Evolutionary conservation across 768 basidiomycete species (phyloP), one percentile per base, ranked within the genome.

Genomic region (Pleurotus eryngii): DNA sequence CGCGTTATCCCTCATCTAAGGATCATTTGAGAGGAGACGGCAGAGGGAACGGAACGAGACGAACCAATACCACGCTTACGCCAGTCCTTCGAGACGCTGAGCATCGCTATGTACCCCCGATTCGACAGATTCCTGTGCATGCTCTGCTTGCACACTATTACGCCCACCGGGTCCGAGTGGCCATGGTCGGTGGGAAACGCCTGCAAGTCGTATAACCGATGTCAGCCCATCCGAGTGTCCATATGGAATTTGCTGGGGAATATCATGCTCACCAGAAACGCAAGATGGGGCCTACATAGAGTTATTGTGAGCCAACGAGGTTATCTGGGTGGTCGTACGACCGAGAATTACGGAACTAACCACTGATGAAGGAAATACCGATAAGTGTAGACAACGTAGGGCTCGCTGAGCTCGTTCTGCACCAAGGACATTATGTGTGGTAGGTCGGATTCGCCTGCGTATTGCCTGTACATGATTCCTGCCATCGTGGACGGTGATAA

Each of bases 41-140:
- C 67, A 67, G 71, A 70, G 69, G 60, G 64, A 39, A 70, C 64
- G 60, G 66, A 63, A 55, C 60, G 58, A 60, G 57, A 81, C 89
- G 69, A 70, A 94, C 94, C 93, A 68, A 98, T 93, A 35, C 97
- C 96, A 54, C 87, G 85, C 71, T 96, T 90, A 38, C 96, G 80
- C 83, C 86, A 97, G 39, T 77, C 72, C 70, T 86, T 87, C 70
- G 82, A 81, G 26, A 98, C 94, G 66, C 92, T 93, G 56, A 98
- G 83, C 97, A 98, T 98, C 38, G 95, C 97, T 58, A 99, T 96
- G 69, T 99, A 99, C 12, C 97, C 97, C 68, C 97, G 74, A 68
- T 94, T 92, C 8, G 83, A 76, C 39, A 76, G 73, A 60, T 87
- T 81, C 56, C 78, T 78, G 74, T 98, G 97, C 69, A 83, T 79